Evolutionary conservation across 768 basidiomycete species (phyloP).

Genomic region (Hericium rajendrae): DNA sequence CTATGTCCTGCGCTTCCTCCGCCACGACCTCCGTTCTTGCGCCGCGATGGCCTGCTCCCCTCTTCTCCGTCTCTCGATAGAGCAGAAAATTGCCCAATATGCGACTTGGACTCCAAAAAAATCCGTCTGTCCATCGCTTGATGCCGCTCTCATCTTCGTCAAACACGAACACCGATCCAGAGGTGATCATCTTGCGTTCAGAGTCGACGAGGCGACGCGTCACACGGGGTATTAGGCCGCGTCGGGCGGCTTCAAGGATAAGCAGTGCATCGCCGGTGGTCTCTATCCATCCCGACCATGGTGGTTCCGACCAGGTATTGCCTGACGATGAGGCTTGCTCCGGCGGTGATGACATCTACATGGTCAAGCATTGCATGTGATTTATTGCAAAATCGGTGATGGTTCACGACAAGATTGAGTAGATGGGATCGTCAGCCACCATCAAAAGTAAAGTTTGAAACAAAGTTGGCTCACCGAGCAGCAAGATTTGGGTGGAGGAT

Average conservation of each 20-base stretch:
- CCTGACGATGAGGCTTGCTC: slow-evolving; percentile 18
- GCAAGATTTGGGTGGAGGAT: slow-evolving; percentile 17
- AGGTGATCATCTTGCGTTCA: slow-evolving; percentile 87
- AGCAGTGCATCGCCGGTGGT: slow-evolving; percentile 93
- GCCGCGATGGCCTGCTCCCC: slow-evolving; percentile 56
- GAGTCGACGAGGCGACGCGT: slow-evolving; percentile 87
- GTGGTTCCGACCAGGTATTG: slow-evolving; percentile 73
- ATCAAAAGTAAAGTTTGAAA: slow-evolving; percentile 16
- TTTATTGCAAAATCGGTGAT: too few species aligned
- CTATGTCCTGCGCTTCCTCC: slow-evolving; percentile 5
- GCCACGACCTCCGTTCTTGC: slow-evolving; percentile 37
- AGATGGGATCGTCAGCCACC: too few species aligned
- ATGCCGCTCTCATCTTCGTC: slow-evolving; percentile 97
- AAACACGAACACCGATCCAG: slow-evolving; percentile 93
- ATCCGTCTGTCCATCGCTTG: slow-evolving; percentile 97
- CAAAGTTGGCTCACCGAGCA: slow-evolving; percentile 20
- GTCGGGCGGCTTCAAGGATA: slow-evolving; percentile 87
- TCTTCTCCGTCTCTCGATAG: slow-evolving; percentile 89
- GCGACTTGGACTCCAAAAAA: slow-evolving; percentile 88
- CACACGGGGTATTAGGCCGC: slow-evolving; percentile 85
- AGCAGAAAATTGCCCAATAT: slow-evolving; percentile 93
- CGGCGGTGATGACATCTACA: slow-evolving; percentile 12
- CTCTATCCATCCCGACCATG: slow-evolving; percentile 95
- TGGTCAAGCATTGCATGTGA: too few species aligned
- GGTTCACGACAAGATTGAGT: neutral